Percentiles rank a stretch among this genome's conserved stretches.
Conservation (phyloP, 805 yeast genomes). For the Citeromyces matritensis region DNA sequence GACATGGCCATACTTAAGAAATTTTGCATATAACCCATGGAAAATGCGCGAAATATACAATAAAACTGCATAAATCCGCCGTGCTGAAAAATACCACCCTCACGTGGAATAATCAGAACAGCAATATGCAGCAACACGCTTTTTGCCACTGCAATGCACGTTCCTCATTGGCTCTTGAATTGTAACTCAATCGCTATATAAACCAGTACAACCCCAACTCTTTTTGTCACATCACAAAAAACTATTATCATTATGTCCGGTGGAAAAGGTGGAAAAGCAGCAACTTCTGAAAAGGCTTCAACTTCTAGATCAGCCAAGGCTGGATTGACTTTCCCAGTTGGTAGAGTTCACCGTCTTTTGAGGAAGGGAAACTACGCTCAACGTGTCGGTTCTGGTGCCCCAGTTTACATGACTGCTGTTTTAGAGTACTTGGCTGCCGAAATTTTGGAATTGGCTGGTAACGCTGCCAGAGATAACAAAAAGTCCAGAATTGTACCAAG, state of each 20-base stretch:
- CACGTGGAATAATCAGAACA: slow-evolving; percentile 5
- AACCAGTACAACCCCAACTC: slow-evolving; percentile 1
- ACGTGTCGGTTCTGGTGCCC: slow-evolving; percentile 99
- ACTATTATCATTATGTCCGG: slow-evolving; percentile 29
- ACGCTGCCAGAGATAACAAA: slow-evolving; percentile 97
- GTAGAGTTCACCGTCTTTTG: slow-evolving; percentile 94
- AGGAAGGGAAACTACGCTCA: slow-evolving; percentile 98
- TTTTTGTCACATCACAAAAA: slow-evolving; percentile 1
- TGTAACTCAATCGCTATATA: background rate
- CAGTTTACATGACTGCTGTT: slow-evolving; percentile 94
- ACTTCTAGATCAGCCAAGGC: slow-evolving; percentile 98
- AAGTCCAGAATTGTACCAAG: slow-evolving; percentile 98
- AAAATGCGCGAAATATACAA: slow-evolving; percentile 1
- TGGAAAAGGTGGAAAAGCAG: slow-evolving; percentile 89
- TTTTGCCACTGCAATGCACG: no score
- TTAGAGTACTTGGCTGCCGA: slow-evolving; percentile 96
- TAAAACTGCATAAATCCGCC: background rate
- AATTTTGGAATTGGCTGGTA: slow-evolving; percentile 95
- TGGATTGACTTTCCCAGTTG: slow-evolving; percentile 98
- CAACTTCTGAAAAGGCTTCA: slow-evolving; percentile 87
- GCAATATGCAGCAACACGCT: no score
- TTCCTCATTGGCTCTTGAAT: no score
- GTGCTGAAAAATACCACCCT: slow-evolving; percentile 5
- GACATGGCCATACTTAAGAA: slow-evolving; percentile 2
- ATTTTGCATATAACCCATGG: slow-evolving; percentile 1